Percentiles rank a stretch among this genome's conserved stretches.
Conservation (phyloP, 2,329 filamentous ascomycete genomes). For the Myrmaecium sp. region DNA sequence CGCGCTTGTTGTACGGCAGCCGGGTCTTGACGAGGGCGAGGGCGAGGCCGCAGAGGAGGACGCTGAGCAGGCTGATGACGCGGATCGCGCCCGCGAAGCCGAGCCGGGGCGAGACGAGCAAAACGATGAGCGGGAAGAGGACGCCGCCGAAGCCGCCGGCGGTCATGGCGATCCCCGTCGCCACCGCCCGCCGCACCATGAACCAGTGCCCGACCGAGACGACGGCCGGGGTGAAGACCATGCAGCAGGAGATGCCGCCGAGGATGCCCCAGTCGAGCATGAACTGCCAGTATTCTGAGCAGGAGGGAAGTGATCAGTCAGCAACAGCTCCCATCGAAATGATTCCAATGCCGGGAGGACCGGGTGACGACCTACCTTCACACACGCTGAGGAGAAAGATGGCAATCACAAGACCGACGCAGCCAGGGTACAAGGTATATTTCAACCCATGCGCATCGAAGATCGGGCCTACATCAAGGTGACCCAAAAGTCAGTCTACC, state of each 20-base stretch:
- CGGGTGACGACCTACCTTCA: constrained; percentile 6
- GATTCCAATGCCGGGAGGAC: background rate
- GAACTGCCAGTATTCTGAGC: constrained; percentile 24
- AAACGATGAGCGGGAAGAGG: constrained; percentile 19
- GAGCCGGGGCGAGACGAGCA: constrained; percentile 15
- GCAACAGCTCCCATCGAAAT: background rate
- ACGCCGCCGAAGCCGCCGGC: constrained; percentile 19
- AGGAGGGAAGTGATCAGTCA: constrained; percentile 1
- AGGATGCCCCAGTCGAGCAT: constrained; percentile 23
- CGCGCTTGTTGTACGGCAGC: constrained; percentile 2
- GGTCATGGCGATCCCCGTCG: constrained; percentile 23
- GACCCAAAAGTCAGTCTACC: constrained; percentile 5
- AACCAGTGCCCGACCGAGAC: constrained; percentile 23
- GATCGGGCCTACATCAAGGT: constrained; percentile 14
- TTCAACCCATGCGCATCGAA: constrained; percentile 21
- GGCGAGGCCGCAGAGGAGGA: constrained; percentile 15
- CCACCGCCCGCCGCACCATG: constrained; percentile 17
- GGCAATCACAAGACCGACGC: constrained; percentile 12
- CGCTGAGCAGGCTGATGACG: constrained; percentile 21
- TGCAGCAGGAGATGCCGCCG: constrained; percentile 20
- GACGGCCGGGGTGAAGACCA: constrained; percentile 21
- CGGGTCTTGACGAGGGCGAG: constrained; percentile 18
- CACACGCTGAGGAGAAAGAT: constrained; percentile 16
- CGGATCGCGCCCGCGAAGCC: constrained; percentile 22
- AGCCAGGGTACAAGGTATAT: constrained; percentile 14